Conservation (phyloP, 768 basidiomycete genomes). For the Cystobasidium onofrii region DNA sequence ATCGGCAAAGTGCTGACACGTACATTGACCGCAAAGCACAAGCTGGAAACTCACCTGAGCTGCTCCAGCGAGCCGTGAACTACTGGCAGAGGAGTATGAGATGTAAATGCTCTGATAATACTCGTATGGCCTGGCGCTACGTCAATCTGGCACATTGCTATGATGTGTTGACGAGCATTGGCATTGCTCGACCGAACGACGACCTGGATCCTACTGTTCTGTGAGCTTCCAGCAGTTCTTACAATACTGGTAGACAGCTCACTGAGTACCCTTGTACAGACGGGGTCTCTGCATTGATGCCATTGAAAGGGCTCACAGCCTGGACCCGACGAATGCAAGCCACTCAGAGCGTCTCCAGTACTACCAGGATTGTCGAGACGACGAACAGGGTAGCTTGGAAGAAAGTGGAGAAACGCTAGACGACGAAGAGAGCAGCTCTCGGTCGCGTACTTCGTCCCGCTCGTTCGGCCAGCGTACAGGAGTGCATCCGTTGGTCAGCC, state of each 20-base stretch:
- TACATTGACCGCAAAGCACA: neutral
- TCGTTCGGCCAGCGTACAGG: neutral
- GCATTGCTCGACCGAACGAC: neutral
- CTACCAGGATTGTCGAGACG: neutral
- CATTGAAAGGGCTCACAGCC: neutral
- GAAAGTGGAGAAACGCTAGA: neutral
- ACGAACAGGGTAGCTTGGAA: neutral
- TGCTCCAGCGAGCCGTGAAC: neutral
- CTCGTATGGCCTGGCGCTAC: neutral
- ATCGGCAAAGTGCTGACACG: neutral
- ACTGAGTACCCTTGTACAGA: neutral
- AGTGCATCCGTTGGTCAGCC: neutral
- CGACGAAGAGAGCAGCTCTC: neutral
- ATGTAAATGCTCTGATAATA: neutral
- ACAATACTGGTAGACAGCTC: neutral
- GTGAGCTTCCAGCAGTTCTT: neutral
- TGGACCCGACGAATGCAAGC: neutral
- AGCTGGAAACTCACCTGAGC: neutral
- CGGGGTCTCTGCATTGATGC: constrained; percentile 1
- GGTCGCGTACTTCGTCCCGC: neutral
- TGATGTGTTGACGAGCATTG: neutral
- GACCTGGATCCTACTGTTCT: neutral
- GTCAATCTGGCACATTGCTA: neutral
- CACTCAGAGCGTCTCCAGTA: neutral
- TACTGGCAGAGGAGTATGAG: neutral